Base-by-base conservation (phyloP, 495 filamentous ascomycete species). In the Podospora australis region DNA sequence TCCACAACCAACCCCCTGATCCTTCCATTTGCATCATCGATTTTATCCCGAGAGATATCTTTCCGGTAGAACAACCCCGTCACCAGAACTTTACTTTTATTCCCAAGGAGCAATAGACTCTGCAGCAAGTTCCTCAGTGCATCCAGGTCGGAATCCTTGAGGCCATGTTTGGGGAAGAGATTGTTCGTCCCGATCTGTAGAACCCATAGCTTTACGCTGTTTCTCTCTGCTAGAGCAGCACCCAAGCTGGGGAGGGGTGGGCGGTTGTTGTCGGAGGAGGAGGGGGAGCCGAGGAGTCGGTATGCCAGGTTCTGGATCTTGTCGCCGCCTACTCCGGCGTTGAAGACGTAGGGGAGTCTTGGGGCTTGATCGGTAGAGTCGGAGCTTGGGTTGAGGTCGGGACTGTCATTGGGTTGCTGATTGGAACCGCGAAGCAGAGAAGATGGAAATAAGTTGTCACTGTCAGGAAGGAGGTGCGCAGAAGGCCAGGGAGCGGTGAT, bases 121-220 rank as follows among this genome's bases (percentile, higher is more conserved):
- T 62, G n/a, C 48, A 73, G 17, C 35, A 69, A 0, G 46, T 38
- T 3, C 26, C 52, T 25, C 17, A 54, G 19, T 28, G 56, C 44
- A 9, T 54, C 14, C 20, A 41, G 20, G 50, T 69, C 57, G 4
- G 0, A 8, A 10, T 48, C 44, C 1, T 50, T 58, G 9, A 71
- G 62, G 16, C 69, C 70, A 29, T 67, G 64, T 49, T 50, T 72
- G 0, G 55, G 59, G 20, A 50, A 54, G 44, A 70, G 48, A 17
- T 73, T 44, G 58, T 70, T 50, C 44, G 60, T 48, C 25, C 66
- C 44, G 34, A 56, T 28, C 47, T 72, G 58, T 19, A 58, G 48
- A 53, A 69, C 58, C 63, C 63, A 63, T 17, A 66, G 3, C 36
- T 54, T 58, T 19, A 58, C 50, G 13, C 23, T 50, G 8, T 47